Evolutionary conservation across 352 stramenopile species (phyloP), one percentile per base, ranked within the genome.

Genomic region (Phytophthora sansomeana): DNA sequence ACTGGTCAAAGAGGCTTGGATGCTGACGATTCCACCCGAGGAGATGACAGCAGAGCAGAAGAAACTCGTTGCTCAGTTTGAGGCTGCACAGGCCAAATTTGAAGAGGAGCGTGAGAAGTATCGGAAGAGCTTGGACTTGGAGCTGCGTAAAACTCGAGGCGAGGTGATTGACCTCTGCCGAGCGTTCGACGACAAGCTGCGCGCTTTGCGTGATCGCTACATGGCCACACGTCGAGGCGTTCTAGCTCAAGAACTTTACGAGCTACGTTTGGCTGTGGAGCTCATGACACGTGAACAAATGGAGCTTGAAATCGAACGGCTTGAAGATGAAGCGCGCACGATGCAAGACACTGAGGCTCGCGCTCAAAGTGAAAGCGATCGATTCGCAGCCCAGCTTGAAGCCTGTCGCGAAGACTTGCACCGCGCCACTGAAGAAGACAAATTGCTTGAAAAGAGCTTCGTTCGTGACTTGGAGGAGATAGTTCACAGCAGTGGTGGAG

Each of bases 91-190:
- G 32, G 76, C 80, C 42, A 92, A 88, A 48, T 70, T 98, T 24
- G 67, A 83, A 21, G 92, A 98, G 30, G 89, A 97, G 44, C 86
- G 95, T 32, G 93, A 97, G 29, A 97, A 98, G 56, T 94, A 95
- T 62, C 81, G 82, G 17, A 97, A 98, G 67, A 84, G 78, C 17
- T 70, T 98, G 10, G 87, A 97, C 64, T 76, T 96, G 29, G 91
- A 97, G 62, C 75, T 97, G 35, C 94, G 95, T 49, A 96, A 95
- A 57, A 79, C 91, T 35, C 67, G 78, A 32, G 74, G 73, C 11
- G 91, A 97, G 53, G 87, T 98, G n/a, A 38, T 58, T 8, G 92
- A 98, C 29, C 66, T 97, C 35, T 88, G 88, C 53, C 75, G 77
- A 26, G 74, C 53, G 0, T 98, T 98, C 49, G 92, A 98, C 66